A percentile compares a stretch with the other conserved stretches of the same genome.
Conservation (phyloP, 169 alveolate genomes). For the Cryptosporidium viatorum region DNA sequence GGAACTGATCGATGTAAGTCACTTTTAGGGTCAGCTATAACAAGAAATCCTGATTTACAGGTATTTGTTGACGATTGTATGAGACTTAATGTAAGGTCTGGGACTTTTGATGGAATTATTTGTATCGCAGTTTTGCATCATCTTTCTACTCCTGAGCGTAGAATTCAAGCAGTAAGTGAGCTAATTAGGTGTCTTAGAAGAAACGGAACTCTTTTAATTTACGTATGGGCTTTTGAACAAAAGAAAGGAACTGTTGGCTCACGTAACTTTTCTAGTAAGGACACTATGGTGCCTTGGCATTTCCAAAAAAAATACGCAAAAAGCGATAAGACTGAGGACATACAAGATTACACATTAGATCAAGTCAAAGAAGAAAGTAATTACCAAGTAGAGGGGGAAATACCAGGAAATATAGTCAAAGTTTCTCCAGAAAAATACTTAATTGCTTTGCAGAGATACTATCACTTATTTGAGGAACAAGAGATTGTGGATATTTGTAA, state of each 20-base stretch:
- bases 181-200: slow-evolving; percentile 47
- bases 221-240: slow-evolving; percentile 76
- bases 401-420: not conserved
- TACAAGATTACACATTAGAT: not conserved
- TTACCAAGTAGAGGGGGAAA: not conserved
- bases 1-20: slow-evolving; percentile 71
- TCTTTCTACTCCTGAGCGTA: slow-evolving; percentile 59
- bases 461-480: slow-evolving; percentile 51
- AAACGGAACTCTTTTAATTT: slow-evolving; percentile 53
- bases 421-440: slow-evolving; percentile 63
- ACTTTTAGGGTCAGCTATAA: slow-evolving; percentile 28
- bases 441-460: slow-evolving; percentile 51
- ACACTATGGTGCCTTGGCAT: slow-evolving; percentile 76
- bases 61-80: slow-evolving; percentile 53
- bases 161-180: slow-evolving; percentile 60
- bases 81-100: slow-evolving; percentile 38
- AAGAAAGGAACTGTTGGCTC: slow-evolving; percentile 74
- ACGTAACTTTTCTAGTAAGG: slow-evolving; percentile 48
- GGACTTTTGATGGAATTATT: slow-evolving; percentile 67
- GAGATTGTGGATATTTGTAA: slow-evolving; percentile 62
- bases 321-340: not conserved
- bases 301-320: slow-evolving; percentile 70
- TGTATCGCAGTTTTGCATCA: slow-evolving; percentile 76
- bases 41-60: slow-evolving; percentile 21
- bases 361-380: not conserved